These are phyloP conservation scores for Corylus avellana DNA, from an alignment of 306 rosid species.

Conservation along the genomic window DNA sequence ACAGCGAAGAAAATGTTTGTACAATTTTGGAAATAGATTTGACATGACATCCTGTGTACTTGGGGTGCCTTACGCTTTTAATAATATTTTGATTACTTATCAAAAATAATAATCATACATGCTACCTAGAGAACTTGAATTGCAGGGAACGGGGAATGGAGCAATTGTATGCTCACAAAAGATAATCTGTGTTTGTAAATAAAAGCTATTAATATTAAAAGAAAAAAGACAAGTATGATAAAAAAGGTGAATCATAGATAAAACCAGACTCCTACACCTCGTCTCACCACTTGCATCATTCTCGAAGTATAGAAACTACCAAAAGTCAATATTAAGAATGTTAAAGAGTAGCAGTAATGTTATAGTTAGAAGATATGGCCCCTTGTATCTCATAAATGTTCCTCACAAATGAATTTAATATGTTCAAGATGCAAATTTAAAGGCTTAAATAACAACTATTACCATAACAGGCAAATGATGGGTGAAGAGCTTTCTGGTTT, in stretches of 20 bases:
- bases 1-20: not conserved
- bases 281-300: not conserved
- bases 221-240: not conserved
- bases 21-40: not conserved
- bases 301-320: not conserved
- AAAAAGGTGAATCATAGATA: not conserved
- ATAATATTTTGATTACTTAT: too few species aligned
- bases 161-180: constrained; percentile 1
- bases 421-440: constrained; percentile 27
- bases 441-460: constrained; percentile 13
- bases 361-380: constrained; percentile 2
- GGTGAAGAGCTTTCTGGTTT: constrained; percentile 85
- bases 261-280: too few species aligned
- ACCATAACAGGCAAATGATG: constrained; percentile 74
- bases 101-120: not conserved
- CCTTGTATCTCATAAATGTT: constrained; percentile 10
- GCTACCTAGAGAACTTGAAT: not conserved
- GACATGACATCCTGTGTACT: not conserved
- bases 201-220: not conserved
- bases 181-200: not conserved
- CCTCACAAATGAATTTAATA: constrained; percentile 5
- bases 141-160: not conserved
- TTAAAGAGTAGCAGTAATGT: not conserved
- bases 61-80: too few species aligned
- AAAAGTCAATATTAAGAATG: not conserved